A percentile compares a stretch with the other conserved stretches of the same genome.
Conservation (phyloP, 768 basidiomycete genomes). For the Leccinum uliginosum region DNA sequence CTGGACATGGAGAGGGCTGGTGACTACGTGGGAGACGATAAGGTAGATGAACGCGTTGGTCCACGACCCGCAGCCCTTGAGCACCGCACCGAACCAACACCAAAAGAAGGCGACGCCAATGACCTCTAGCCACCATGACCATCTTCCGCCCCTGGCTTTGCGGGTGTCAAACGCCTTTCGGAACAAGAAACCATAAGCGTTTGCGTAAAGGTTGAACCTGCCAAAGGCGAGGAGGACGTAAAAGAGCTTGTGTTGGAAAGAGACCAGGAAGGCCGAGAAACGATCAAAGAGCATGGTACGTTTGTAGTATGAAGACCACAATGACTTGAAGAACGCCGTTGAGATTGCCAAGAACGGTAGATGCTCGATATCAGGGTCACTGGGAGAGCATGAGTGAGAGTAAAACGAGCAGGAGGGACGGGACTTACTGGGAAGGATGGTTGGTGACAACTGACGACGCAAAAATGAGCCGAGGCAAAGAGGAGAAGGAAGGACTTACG, state of each 20-base stretch:
- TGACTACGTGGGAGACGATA: slow-evolving; percentile 76
- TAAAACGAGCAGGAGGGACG: background rate
- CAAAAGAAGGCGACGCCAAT: slow-evolving; percentile 78
- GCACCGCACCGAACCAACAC: slow-evolving; percentile 75
- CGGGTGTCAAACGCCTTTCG: slow-evolving; percentile 60
- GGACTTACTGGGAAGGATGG: slow-evolving; percentile 84
- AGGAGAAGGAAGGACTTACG: slow-evolving; percentile 47
- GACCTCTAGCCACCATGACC: slow-evolving; percentile 79
- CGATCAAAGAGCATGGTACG: slow-evolving; percentile 77
- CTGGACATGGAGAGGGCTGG: slow-evolving; percentile 94
- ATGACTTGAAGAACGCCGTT: slow-evolving; percentile 74
- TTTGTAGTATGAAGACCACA: slow-evolving; percentile 96
- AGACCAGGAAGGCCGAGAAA: slow-evolving; percentile 59
- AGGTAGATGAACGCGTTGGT: slow-evolving; percentile 66
- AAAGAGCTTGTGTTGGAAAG: slow-evolving; percentile 87
- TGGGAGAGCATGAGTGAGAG: slow-evolving; percentile 27
- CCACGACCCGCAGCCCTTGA: slow-evolving; percentile 72
- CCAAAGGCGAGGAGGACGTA: slow-evolving; percentile 88
- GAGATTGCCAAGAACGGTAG: slow-evolving; percentile 95
- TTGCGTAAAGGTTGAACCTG: slow-evolving; percentile 91
- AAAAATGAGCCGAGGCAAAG: slow-evolving; percentile 4
- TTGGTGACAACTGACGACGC: slow-evolving; percentile 80
- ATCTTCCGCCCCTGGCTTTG: slow-evolving; percentile 63
- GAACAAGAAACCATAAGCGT: slow-evolving; percentile 75
- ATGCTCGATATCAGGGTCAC: slow-evolving; percentile 82